phyloP scores from a whole-genome alignment of 805 yeast genomes.

The Cyberlindnera sargentensis region DNA sequence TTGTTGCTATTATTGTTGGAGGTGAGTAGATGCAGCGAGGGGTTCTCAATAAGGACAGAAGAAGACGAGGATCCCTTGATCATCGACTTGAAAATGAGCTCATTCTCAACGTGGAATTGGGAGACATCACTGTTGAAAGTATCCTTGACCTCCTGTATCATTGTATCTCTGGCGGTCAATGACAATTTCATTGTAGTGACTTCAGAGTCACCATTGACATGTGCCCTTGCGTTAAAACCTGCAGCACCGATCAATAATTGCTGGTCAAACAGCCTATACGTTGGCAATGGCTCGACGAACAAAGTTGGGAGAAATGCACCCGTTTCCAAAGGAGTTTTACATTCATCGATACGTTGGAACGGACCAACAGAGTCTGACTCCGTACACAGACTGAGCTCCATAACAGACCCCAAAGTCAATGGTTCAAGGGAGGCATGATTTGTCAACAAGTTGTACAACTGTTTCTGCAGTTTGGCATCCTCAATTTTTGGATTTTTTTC shows the following conservation, averaged over 20 bases:
- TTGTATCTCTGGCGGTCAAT: constrained; percentile 36
- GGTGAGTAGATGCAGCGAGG: constrained; percentile 15
- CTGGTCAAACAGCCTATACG: constrained; percentile 51
- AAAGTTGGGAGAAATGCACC: constrained; percentile 62
- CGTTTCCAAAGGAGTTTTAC: constrained; percentile 48
- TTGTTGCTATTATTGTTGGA: too few relatives aligned
- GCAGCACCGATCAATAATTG: constrained; percentile 47
- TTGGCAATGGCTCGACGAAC: constrained; percentile 51
- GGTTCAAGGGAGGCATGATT: constrained; percentile 34
- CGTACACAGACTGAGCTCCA: constrained; percentile 53
- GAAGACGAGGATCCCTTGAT: constrained; percentile 28
- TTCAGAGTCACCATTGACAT: not conserved
- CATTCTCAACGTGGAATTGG: constrained; percentile 47
- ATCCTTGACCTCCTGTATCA: constrained; percentile 53
- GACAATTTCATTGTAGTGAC: constrained; percentile 15
- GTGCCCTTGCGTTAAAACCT: constrained; percentile 25
- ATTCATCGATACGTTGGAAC: constrained; percentile 35
- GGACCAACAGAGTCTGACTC: constrained; percentile 55
- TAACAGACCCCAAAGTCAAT: constrained; percentile 43
- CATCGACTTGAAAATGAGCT: constrained; percentile 53
- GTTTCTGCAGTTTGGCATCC: constrained; percentile 28
- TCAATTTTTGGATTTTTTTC: constrained; percentile 17
- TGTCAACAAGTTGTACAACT: constrained; percentile 40
- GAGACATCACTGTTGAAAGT: constrained; percentile 54
- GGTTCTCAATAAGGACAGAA: constrained; percentile 41